A percentile compares a stretch with the other conserved stretches of the same genome.
Evolutionary conservation across 139 green algal species (phyloP).

Genomic region (Asterochloris sp.): DNA sequence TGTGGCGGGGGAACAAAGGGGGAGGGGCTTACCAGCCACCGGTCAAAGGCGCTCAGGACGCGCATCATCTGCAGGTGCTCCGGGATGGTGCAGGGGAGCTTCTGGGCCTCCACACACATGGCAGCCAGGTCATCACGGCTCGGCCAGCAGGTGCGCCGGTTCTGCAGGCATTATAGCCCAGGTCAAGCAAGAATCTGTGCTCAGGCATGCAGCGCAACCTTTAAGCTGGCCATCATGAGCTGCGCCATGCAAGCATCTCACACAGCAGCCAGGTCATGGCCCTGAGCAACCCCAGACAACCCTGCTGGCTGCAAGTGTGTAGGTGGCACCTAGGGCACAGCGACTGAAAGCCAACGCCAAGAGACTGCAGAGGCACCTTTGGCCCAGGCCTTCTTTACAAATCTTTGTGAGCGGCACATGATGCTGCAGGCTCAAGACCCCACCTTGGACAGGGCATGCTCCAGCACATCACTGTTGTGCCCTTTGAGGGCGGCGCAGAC

Average conservation of each 20-base stretch:
- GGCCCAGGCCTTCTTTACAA: too few species aligned
- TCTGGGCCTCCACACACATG: conserved; percentile 36
- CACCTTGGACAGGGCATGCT: conserved; percentile 3
- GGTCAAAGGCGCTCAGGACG: conserved; percentile 38
- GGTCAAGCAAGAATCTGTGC: neutral
- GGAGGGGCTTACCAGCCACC: conserved; percentile 37
- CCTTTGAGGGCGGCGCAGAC: conserved; percentile 51
- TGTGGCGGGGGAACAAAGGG: neutral
- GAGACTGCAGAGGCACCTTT: too few species aligned
- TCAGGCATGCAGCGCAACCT: neutral
- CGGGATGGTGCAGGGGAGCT: conserved; percentile 28
- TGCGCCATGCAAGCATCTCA: too few species aligned
- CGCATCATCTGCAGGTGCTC: conserved; percentile 26
- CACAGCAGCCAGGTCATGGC: too few species aligned
- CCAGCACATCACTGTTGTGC: conserved; percentile 22
- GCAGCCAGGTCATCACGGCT: conserved; percentile 24
- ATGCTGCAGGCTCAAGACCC: neutral
- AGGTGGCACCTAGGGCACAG: too few species aligned
- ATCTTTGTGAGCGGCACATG: too few species aligned
- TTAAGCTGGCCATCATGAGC: neutral
- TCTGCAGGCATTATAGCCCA: neutral
- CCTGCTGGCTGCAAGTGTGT: too few species aligned
- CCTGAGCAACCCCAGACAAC: too few species aligned
- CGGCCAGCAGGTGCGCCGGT: conserved; percentile 22
- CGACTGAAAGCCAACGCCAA: too few species aligned